phyloP scores from a whole-genome alignment of 108 stramenopile genomes.

The Asterionellopsis glacialis region DNA sequence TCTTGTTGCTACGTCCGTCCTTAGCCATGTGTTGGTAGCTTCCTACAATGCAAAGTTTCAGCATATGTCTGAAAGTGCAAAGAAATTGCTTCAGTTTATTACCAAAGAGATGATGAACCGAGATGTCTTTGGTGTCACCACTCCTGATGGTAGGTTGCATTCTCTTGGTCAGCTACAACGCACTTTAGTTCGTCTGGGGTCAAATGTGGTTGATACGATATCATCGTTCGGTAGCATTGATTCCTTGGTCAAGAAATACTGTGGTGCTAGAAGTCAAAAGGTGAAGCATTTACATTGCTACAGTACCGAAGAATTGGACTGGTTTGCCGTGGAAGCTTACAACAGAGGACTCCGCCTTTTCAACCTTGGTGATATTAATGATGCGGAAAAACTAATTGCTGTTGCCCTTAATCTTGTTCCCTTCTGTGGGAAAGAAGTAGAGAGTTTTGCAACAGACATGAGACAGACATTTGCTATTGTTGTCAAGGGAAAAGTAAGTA shows the following conservation, averaged over 20 bases:
- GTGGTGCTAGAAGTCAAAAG: neutral
- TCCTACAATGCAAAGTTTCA: too few species aligned
- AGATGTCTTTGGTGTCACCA: too few species aligned
- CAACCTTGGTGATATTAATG: conserved; percentile 5
- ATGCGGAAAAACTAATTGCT: conserved; percentile 5
- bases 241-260: neutral
- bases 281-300: neutral
- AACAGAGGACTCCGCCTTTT: conserved; percentile 8
- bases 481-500: too few species aligned
- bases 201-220: neutral
- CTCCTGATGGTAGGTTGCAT: too few species aligned
- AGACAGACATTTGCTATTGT: too few species aligned
- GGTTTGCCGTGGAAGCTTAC: conserved; percentile 12
- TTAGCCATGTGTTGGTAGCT: too few species aligned
- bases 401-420: conserved; percentile 14
- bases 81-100: too few species aligned
- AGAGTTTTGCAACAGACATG: neutral
- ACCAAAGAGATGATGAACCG: too few species aligned
- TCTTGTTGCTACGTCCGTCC: too few species aligned
- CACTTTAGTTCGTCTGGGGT: conserved; percentile 3
- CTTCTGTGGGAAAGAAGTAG: conserved; percentile 4
- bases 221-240: conserved; percentile 4
- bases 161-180: neutral
- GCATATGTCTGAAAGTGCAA: too few species aligned
- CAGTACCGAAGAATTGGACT: conserved; percentile 3